Conservation (phyloP, 768 basidiomycete genomes). For the Mycena leptocephala region DNA sequence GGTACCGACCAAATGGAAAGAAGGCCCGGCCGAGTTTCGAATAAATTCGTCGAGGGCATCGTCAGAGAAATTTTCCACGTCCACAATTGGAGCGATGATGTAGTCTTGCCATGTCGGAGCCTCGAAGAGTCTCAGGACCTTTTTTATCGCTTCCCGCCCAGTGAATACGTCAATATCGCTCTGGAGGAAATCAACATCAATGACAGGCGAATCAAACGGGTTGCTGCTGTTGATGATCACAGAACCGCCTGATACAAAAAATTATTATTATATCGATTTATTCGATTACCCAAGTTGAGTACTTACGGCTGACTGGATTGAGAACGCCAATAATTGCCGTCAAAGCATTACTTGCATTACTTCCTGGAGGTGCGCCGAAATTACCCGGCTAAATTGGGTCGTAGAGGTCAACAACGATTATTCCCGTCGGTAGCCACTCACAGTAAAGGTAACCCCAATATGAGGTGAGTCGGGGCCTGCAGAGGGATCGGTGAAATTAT, state of each 20-base stretch:
- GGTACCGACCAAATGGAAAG: constrained; percentile 36
- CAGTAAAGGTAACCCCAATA: constrained; percentile 36
- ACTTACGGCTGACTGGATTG: background rate
- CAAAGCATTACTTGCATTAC: too few species aligned
- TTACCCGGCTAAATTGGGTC: background rate
- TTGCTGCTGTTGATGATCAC: constrained; percentile 52
- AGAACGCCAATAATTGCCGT: too few species aligned
- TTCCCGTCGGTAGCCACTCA: too few species aligned
- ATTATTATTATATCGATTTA: background rate
- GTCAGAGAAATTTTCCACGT: background rate
- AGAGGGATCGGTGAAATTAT: constrained; percentile 37
- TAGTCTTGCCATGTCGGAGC: constrained; percentile 40
- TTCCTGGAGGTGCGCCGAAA: background rate
- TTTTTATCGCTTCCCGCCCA: constrained; percentile 20
- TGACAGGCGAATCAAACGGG: constrained; percentile 57
- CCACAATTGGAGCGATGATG: constrained; percentile 3
- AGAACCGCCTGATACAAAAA: constrained; percentile 35
- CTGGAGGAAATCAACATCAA: constrained; percentile 61
- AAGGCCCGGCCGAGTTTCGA: constrained; percentile 17
- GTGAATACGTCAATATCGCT: constrained; percentile 36
- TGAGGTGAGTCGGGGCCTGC: constrained; percentile 41
- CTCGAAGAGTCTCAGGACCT: constrained; percentile 19
- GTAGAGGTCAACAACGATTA: background rate
- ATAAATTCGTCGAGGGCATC: constrained; percentile 31
- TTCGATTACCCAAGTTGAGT: background rate